phyloP scores from a whole-genome alignment of 441 rosid genomes.

The Populus hybrid region DNA sequence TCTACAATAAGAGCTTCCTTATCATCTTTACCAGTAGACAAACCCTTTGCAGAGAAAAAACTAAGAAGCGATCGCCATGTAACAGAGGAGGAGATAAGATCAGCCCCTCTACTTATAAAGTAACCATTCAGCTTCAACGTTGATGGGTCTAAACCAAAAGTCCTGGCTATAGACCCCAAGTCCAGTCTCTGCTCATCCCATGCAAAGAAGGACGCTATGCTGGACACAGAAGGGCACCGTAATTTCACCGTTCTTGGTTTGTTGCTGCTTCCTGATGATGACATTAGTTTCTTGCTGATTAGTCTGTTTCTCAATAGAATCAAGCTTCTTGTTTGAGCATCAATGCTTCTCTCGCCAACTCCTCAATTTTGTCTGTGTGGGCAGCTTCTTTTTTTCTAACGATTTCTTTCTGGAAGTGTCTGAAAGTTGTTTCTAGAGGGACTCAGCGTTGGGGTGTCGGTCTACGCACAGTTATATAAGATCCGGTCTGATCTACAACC shows the following conservation, averaged over 20 bases:
- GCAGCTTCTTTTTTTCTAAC: conserved; percentile 13
- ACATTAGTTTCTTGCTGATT: background rate
- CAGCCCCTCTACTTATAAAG: conserved; percentile 73
- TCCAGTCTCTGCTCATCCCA: conserved; percentile 62
- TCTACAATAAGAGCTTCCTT: conserved; percentile 57
- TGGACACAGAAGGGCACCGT: conserved; percentile 56
- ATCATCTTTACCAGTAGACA: conserved; percentile 59
- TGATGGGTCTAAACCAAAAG: conserved; percentile 65
- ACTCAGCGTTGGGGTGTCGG: background rate
- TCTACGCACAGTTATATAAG: background rate
- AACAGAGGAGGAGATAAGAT: conserved; percentile 61
- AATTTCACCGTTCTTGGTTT: conserved; percentile 45
- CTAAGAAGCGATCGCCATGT: conserved; percentile 79
- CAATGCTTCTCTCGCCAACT: background rate
- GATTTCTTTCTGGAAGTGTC: conserved; percentile 34
- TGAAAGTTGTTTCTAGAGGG: background rate
- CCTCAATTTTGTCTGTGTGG: background rate
- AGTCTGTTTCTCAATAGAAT: background rate
- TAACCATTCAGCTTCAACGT: conserved; percentile 78
- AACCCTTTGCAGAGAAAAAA: conserved; percentile 74
- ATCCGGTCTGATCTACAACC: background rate
- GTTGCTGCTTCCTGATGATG: background rate
- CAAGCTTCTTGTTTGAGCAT: background rate
- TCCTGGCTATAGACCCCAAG: conserved; percentile 58
- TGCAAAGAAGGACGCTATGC: conserved; percentile 35